Percentiles rank a stretch among this genome's conserved stretches.
Evolutionary conservation across 2,329 filamentous ascomycete species (phyloP).

Genomic region (Penicillium digitatum): DNA sequence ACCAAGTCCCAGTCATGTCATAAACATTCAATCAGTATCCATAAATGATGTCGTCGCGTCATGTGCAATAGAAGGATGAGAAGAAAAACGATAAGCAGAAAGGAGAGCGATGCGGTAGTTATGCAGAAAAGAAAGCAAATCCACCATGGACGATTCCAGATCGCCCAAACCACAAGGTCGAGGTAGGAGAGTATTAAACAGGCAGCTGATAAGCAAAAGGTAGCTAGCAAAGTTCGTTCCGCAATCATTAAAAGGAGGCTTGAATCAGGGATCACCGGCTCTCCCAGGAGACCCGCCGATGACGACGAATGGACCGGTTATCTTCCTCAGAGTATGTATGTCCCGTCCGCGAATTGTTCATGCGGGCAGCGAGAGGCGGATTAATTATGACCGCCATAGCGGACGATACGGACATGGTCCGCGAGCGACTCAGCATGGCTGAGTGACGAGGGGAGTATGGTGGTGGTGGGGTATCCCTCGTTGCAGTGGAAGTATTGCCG

Average conservation of each 20-base stretch:
- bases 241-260: not conserved
- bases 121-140: not conserved
- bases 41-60: slow-evolving; percentile 14
- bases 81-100: not conserved
- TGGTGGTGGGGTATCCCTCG: slow-evolving; percentile 42
- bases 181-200: not conserved
- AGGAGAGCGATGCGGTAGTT: not conserved
- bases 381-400: slow-evolving; percentile 23
- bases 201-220: not conserved
- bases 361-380: slow-evolving; percentile 24
- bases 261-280: slow-evolving; percentile 17
- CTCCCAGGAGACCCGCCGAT: slow-evolving; percentile 28
- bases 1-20: slow-evolving; percentile 1
- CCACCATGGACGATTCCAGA: slow-evolving; percentile 13
- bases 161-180: not conserved
- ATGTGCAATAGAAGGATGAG: slow-evolving; percentile 10
- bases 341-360: slow-evolving; percentile 29
- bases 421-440: slow-evolving; percentile 28
- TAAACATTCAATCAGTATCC: not conserved
- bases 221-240: not conserved
- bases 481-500: slow-evolving; percentile 45
- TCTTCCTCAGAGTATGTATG: slow-evolving; percentile 24
- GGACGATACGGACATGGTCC: slow-evolving; percentile 34
- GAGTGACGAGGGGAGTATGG: slow-evolving; percentile 38
- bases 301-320: slow-evolving; percentile 21